Evolutionary conservation across 1,284 basidiomycete genomes (phyloP), one percentile per base, ranked within the genome.

Genomic region (Caloboletus firmus): DNA sequence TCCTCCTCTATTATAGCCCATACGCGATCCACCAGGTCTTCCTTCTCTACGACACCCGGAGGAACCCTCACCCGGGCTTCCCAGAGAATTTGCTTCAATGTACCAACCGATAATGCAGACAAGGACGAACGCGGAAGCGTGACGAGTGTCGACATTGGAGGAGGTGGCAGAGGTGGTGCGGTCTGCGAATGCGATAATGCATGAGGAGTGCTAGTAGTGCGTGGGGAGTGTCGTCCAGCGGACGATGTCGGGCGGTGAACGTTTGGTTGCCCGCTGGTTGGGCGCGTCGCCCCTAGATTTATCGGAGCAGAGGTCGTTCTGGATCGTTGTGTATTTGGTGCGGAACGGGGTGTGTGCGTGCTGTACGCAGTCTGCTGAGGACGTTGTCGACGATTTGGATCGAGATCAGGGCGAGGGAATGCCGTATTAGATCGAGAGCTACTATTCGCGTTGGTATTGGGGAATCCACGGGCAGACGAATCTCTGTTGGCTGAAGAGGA

Each of bases 81-180:
- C 65, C 83, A 90, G 24, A 94, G 71, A n/a, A 93, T 80, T 5
- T 79, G 78, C 67, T 93, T 93, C 49, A 94, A 76, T 28, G 79
- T 76, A 17, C 81, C 76, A 50, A 93, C 82, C 11, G 84, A 81
- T 18, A 93, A 73, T 2, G 76, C 71, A 1, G 75, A 68, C n/a
- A 93, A 71, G 22, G 78, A 76, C 9, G 79, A 79, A 4, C 76
- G 69, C 0, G 80, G 71, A 74, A 91, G 84, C 0, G 76, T 72
- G 3, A 93, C 76, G 5, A 94, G 77, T 37, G 83, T 78, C 44
- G 88, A 82, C 54, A 84, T 78, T 35, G 89, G 82, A 17, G 92
- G 76, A 5, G 84, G 83, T 24, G 63, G 62, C 9, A 68, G 24
- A 9, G 70, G 55, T 4, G 75, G 61, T 47, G 66, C 61, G 65